These are phyloP conservation scores for Parasitella parasitica DNA, from an alignment of 371 early-diverging fungal genomes.

Conservation along the genomic window DNA sequence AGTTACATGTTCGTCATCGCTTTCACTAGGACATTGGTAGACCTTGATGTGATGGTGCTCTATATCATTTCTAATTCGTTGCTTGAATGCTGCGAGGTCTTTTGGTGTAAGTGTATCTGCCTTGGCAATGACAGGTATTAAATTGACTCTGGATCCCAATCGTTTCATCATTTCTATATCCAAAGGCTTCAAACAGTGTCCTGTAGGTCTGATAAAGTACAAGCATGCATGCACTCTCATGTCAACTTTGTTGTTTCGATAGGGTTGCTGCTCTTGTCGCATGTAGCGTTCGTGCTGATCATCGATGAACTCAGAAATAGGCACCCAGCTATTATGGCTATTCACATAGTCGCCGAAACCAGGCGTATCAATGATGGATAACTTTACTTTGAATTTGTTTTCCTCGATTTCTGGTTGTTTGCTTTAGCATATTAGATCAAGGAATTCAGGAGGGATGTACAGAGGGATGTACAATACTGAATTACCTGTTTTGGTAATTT, in stretches of 20 bases:
- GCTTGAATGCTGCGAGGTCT: constrained; percentile 79
- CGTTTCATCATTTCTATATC: constrained; percentile 93
- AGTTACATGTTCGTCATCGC: constrained; percentile 81
- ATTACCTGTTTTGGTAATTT: constrained; percentile 68
- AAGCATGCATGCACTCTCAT: constrained; percentile 87
- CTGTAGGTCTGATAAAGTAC: constrained; percentile 90
- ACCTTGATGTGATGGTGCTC: constrained; percentile 72
- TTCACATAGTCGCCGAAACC: constrained; percentile 89
- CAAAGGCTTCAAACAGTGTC: constrained; percentile 84
- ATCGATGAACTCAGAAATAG: constrained; percentile 82
- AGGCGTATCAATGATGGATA: constrained; percentile 89
- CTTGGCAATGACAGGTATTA: constrained; percentile 83
- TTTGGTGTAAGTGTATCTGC: constrained; percentile 73
- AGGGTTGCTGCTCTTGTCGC: constrained; percentile 65
- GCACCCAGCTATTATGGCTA: constrained; percentile 70
- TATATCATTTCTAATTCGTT: constrained; percentile 72
- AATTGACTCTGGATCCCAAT: constrained; percentile 79
- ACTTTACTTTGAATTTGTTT: constrained; percentile 90
- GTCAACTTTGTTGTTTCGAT: constrained; percentile 61
- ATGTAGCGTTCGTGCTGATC: constrained; percentile 93
- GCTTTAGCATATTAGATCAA: constrained; percentile 11
- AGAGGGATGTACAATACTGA: background rate
- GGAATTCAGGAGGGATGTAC: background rate
- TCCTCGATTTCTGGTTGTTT: constrained; percentile 84
- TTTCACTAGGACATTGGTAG: constrained; percentile 78